Conservation (phyloP, 208 protist genomes). For the Trypanosoma mega region DNA sequence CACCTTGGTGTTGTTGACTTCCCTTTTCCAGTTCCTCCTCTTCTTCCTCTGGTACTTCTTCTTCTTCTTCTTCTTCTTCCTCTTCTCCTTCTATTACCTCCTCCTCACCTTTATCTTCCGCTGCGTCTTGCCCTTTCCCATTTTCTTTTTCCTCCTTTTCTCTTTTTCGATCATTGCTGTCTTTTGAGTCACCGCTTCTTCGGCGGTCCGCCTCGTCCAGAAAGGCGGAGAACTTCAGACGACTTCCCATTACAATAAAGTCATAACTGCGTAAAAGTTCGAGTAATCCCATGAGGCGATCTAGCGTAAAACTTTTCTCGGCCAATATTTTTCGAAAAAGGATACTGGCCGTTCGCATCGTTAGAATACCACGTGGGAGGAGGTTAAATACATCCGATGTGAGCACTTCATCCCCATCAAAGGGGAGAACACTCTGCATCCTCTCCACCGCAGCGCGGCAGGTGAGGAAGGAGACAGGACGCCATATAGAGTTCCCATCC, state of each 20-base stretch:
- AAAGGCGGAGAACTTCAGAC: conserved; percentile 35
- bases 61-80: too few relatives aligned
- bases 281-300: conserved; percentile 23
- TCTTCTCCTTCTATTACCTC: not conserved
- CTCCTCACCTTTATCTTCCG: not conserved
- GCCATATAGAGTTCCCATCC: not conserved
- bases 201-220: too few relatives aligned
- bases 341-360: conserved; percentile 15
- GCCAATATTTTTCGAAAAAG: conserved; percentile 24
- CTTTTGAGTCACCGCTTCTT: not conserved
- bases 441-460: not conserved
- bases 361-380: conserved; percentile 22
- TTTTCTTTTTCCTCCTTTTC: not conserved
- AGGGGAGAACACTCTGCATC: conserved; percentile 23
- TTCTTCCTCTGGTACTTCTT: too few relatives aligned
- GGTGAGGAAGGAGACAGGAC: conserved; percentile 3
- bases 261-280: conserved; percentile 46
- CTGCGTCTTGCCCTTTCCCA: not conserved
- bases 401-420: conserved; percentile 23
- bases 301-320: conserved; percentile 26
- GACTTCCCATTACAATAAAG: conserved; percentile 38
- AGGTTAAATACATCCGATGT: conserved; percentile 22
- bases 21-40: too few relatives aligned
- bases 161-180: not conserved
- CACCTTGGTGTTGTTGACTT: too few relatives aligned